phyloP scores from a whole-genome alignment of 208 protist species.

The Leishmania tarentolae region DNA sequence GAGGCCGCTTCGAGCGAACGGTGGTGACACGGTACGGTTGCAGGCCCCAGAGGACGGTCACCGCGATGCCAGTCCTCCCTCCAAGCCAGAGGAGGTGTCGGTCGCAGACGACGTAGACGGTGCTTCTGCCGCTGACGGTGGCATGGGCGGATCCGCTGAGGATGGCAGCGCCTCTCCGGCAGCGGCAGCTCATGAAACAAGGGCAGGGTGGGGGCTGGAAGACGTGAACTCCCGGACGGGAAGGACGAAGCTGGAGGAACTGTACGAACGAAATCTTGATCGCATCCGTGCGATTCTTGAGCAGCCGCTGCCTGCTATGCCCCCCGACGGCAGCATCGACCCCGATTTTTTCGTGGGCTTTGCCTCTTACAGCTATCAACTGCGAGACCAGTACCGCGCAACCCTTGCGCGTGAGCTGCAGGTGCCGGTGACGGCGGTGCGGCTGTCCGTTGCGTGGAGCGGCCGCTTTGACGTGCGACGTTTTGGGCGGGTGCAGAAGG shows the following conservation, averaged over 20 bases:
- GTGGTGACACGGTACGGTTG: not conserved
- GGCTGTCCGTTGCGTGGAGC: slow-evolving; percentile 83
- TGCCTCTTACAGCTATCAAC: slow-evolving; percentile 77
- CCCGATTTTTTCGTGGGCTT: slow-evolving; percentile 89
- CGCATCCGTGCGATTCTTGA: slow-evolving; percentile 72
- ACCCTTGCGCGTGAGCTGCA: slow-evolving; percentile 62
- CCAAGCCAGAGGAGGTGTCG: not conserved
- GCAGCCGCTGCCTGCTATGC: slow-evolving; percentile 70
- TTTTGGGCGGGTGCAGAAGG: slow-evolving; percentile 75
- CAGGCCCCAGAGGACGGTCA: not conserved
- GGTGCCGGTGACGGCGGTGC: slow-evolving; percentile 58
- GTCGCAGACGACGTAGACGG: not conserved
- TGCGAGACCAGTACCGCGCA: slow-evolving; percentile 84
- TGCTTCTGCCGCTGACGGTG: not conserved
- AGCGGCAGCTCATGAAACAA: not conserved
- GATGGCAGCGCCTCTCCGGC: not conserved
- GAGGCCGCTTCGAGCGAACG: not conserved
- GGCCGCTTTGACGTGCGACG: slow-evolving; percentile 77
- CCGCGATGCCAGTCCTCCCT: not conserved
- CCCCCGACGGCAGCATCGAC: slow-evolving; percentile 65
- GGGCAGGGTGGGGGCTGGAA: slow-evolving; percentile 61
- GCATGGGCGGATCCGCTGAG: not conserved
- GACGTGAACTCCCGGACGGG: slow-evolving; percentile 53
- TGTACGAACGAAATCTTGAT: slow-evolving; percentile 59
- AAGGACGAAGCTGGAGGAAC: slow-evolving; percentile 56